Percentiles rank a stretch among this genome's conserved stretches.
phyloP scores from a whole-genome alignment of 129 eudicot species.

The Ambrosia trifida region DNA sequence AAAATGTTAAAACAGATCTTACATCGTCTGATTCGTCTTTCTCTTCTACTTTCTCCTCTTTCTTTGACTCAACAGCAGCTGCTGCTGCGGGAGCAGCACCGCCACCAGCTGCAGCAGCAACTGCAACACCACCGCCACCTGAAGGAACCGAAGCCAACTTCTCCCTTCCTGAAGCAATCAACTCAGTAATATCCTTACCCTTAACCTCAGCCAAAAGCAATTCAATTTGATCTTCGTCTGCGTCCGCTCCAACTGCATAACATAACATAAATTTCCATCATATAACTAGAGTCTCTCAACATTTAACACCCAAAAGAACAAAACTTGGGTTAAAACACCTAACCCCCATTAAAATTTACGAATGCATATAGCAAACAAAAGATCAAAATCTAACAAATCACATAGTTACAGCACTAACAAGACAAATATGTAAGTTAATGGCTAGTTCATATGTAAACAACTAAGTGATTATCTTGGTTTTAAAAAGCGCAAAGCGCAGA shows the following conservation, averaged over 20 bases:
- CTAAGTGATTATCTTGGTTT: too few species aligned
- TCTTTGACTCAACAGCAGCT: constrained; percentile 39
- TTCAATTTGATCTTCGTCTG: constrained; percentile 59
- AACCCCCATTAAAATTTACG: not conserved
- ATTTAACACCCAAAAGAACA: not conserved
- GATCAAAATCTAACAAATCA: not conserved
- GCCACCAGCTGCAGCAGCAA: constrained; percentile 35
- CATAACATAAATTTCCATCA: constrained; percentile 22
- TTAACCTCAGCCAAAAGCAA: constrained; percentile 54
- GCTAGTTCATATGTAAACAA: not conserved
- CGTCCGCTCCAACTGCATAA: constrained; percentile 70
- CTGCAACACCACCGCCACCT: constrained; percentile 44
- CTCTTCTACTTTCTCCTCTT: constrained; percentile 46
- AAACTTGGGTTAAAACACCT: not conserved
- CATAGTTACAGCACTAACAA: not conserved
- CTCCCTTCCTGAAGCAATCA: constrained; percentile 48
- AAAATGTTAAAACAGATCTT: not conserved
- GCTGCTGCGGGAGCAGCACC: constrained; percentile 37
- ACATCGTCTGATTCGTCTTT: constrained; percentile 48
- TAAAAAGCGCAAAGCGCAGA: too few species aligned
- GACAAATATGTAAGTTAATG: not conserved
- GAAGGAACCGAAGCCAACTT: constrained; percentile 51
- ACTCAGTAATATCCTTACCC: constrained; percentile 62
- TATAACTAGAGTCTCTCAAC: not conserved
- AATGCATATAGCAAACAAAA: not conserved